Percentiles rank a stretch among this genome's conserved stretches.
These are phyloP conservation scores for Lipomyces yamanashiensis DNA, from an alignment of 805 yeast genomes.

Conservation along the genomic window DNA sequence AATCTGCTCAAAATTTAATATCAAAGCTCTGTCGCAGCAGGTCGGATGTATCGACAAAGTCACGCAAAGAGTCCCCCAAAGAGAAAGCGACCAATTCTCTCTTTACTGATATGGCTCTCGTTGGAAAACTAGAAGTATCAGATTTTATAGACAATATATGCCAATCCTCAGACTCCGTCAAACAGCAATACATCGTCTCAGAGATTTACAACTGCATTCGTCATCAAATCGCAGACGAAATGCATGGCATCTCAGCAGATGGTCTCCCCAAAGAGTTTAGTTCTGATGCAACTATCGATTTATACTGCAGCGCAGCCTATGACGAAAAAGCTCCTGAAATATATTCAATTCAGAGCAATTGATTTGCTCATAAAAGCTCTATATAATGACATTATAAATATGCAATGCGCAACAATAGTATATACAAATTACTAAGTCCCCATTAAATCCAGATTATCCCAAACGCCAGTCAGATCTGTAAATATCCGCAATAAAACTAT, in stretches of 20 bases:
- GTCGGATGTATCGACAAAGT: too few relatives aligned
- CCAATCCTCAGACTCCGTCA: background rate
- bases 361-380: background rate
- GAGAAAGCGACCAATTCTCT: too few relatives aligned
- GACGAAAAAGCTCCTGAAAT: too few relatives aligned
- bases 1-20: too few relatives aligned
- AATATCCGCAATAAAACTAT: background rate
- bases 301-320: too few relatives aligned
- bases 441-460: background rate
- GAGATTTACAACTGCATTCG: background rate
- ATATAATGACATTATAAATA: background rate
- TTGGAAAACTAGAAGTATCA: background rate
- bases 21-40: too few relatives aligned
- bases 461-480: background rate
- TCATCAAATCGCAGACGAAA: slow-evolving; percentile 2
- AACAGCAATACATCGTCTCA: background rate
- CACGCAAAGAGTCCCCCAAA: too few relatives aligned
- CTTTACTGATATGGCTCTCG: background rate
- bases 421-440: background rate
- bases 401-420: background rate
- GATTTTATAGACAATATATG: background rate
- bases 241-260: background rate
- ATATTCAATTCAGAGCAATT: too few relatives aligned
- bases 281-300: too few relatives aligned
- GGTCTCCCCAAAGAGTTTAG: too few relatives aligned